A percentile compares a stretch with the other conserved stretches of the same genome.
These are phyloP conservation scores for Colletotrichum destructivum DNA, from an alignment of 2,329 filamentous ascomycete species.

Conservation along the genomic window DNA sequence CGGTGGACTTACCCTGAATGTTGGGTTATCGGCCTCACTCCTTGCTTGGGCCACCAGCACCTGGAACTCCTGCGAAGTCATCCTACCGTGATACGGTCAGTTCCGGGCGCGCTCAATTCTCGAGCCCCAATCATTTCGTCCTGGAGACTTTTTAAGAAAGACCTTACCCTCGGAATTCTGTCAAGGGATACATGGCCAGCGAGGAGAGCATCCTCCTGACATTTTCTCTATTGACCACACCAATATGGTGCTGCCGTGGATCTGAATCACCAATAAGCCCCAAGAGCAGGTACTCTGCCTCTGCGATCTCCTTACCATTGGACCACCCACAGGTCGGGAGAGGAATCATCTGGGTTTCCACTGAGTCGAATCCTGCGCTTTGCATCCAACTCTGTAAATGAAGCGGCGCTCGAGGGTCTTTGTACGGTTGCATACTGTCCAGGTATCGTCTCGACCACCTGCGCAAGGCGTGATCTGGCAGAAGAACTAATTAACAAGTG, in stretches of 20 bases:
- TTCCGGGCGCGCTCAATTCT: conserved; percentile 25
- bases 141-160: not conserved
- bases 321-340: conserved; percentile 81
- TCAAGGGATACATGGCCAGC: conserved; percentile 70
- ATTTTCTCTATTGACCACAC: conserved; percentile 67
- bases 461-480: conserved; percentile 72
- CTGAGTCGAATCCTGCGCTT: conserved; percentile 76
- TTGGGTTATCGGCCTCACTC: conserved; percentile 66
- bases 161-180: conserved; percentile 62
- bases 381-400: conserved; percentile 72
- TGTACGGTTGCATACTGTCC: conserved; percentile 72
- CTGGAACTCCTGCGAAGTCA: conserved; percentile 71
- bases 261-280: conserved; percentile 53
- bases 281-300: not conserved
- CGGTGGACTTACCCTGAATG: conserved; percentile 65
- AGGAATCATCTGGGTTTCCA: conserved; percentile 76
- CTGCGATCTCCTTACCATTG: conserved; percentile 62
- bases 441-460: conserved; percentile 79
- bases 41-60: conserved; percentile 70
- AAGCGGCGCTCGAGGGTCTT: conserved; percentile 76
- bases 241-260: conserved; percentile 67
- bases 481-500: conserved; percentile 37
- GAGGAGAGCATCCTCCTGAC: conserved; percentile 69
- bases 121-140: not conserved
- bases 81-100: conserved; percentile 57